These are phyloP conservation scores for Reutealis trisperma DNA, from an alignment of 345 rosid species.

Conservation along the genomic window DNA sequence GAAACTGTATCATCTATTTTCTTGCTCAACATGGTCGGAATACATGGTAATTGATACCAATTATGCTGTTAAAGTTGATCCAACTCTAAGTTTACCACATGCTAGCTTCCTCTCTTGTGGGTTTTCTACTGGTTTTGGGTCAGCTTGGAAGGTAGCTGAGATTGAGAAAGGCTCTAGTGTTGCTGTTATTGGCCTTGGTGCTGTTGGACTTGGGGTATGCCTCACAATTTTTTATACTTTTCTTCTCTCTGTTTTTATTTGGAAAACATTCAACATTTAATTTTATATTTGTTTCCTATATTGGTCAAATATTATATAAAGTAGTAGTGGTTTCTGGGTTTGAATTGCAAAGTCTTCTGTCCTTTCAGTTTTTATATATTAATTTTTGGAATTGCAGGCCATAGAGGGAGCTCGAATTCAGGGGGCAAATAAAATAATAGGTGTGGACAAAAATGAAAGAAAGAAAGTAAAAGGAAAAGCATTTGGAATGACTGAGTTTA, in stretches of 20 bases:
- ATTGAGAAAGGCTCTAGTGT: constrained; percentile 57
- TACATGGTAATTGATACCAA: constrained; percentile 53
- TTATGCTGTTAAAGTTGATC: constrained; percentile 51
- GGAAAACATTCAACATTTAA: too few relatives aligned
- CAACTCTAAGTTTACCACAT: constrained; percentile 32
- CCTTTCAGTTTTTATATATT: too few relatives aligned
- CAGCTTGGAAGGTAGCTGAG: constrained; percentile 62
- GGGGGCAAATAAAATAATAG: constrained; percentile 58
- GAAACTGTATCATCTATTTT: constrained; percentile 43
- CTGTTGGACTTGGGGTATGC: constrained; percentile 68
- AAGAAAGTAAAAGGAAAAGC: constrained; percentile 37
- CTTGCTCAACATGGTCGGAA: constrained; percentile 67
- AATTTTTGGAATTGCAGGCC: constrained; percentile 28
- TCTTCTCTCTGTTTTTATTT: too few relatives aligned
- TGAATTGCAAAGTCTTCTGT: too few relatives aligned
- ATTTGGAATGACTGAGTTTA: constrained; percentile 58
- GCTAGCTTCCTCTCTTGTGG: constrained; percentile 70
- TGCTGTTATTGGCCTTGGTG: constrained; percentile 71
- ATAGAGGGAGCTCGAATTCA: constrained; percentile 50
- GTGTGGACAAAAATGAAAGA: constrained; percentile 49
- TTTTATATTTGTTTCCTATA: too few relatives aligned
- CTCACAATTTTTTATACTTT: too few relatives aligned
- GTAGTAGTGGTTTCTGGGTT: too few relatives aligned
- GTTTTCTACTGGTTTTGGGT: constrained; percentile 68
- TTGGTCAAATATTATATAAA: too few relatives aligned